These are phyloP conservation scores for Chenopodium quinoa DNA, from an alignment of 148 eudicot genomes.

Conservation along the genomic window DNA sequence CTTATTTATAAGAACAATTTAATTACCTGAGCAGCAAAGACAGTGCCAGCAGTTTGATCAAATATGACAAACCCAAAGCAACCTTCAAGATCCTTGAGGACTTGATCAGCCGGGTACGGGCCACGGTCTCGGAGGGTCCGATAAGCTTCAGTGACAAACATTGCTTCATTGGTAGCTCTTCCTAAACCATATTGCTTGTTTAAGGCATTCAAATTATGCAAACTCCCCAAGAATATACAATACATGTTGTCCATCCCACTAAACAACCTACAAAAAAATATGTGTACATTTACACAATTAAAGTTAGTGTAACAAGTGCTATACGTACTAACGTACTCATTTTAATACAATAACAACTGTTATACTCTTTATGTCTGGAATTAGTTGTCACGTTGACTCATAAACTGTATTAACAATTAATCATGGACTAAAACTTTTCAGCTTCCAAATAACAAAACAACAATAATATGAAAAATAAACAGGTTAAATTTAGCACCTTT, in stretches of 20 bases:
- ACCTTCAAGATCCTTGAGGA: slow-evolving; percentile 79
- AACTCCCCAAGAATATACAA: slow-evolving; percentile 64
- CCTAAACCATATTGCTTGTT: slow-evolving; percentile 75
- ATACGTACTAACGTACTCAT: no score
- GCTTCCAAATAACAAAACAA: no score
- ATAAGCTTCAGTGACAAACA: slow-evolving; percentile 72
- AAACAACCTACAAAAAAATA: slow-evolving; percentile 49
- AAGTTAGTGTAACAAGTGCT: no score
- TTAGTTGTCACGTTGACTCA: no score
- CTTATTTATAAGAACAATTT: neutral
- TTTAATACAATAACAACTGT: no score
- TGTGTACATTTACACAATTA: neutral
- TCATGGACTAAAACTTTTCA: no score
- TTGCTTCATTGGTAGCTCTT: slow-evolving; percentile 67
- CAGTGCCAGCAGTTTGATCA: slow-evolving; percentile 64
- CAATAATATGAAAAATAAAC: no score
- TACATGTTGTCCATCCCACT: slow-evolving; percentile 72
- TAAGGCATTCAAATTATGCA: slow-evolving; percentile 57
- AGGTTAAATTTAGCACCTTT: neutral
- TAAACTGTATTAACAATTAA: no score
- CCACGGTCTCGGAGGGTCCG: slow-evolving; percentile 85
- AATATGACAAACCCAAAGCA: slow-evolving; percentile 76
- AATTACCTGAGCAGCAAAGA: slow-evolving; percentile 63
- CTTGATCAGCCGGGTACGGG: slow-evolving; percentile 83
- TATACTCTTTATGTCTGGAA: no score